Base-by-base conservation (phyloP, 768 basidiomycete genomes). In the Thelephora ganbajun region DNA sequence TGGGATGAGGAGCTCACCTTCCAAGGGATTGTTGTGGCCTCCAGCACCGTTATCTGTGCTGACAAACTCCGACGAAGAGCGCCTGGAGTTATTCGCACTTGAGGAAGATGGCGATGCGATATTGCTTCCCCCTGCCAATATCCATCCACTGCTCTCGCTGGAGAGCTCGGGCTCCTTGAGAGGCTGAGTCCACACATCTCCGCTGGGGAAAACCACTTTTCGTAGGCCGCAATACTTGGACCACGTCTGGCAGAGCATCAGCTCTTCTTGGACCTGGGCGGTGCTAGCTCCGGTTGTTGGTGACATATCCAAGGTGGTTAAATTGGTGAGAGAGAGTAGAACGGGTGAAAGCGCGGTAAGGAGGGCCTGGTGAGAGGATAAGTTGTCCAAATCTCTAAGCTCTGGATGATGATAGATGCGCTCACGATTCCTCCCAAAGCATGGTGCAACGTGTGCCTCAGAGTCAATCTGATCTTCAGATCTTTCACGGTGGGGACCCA, bases 341-440 rank as follows among this genome's bases (percentile, higher is more conserved):
- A 77, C 76, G 45, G 74, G 65, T n/a, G 77, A 73, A 34, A 82
- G 69, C 23, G 73, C 77, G 16, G 74, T 70, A 42, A 80, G 61
- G 37, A 82, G 63, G 51, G 73, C 67, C 80, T 80, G 58, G 47
- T 50, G 43, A 49, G 16, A 48, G 36, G 47, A 48, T 26, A 26
- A 30, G 26, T 26, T 39, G 41, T 34, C 33, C 1, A 22, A 20
- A 12, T 20, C 16, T 33, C 16, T 33, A 42, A 13, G 35, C 30
- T 33, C 34, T n/a, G 33, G 9, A 42, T 23, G 33, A 36, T 23
- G 33, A 22, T 26, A 18, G 22, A 43, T 11, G 45, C 11, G 60
- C 80, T 76, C 64, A 80, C 80, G 62, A 80, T 77, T 45, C 79
- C 80, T 19, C 74, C 72, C 49, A 80, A 67, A 19, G 77, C 68